These are phyloP conservation scores for Yamadazyma tumulicola DNA, from an alignment of 805 yeast genomes.

Conservation along the genomic window DNA sequence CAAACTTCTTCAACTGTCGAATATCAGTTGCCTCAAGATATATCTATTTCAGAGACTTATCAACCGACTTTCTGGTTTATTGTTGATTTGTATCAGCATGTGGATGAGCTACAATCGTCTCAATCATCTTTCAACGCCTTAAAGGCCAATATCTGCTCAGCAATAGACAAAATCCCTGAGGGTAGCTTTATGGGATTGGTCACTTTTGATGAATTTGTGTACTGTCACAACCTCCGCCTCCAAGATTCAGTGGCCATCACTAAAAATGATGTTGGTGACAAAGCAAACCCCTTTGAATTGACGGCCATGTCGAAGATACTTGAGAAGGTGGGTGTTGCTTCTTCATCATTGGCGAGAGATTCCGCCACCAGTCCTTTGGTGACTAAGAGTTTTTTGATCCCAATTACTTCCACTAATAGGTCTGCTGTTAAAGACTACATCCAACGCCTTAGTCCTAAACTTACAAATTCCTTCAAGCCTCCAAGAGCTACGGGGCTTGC, in stretches of 20 bases:
- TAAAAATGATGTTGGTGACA: slow-evolving; percentile 7
- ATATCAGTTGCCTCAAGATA: slow-evolving; percentile 28
- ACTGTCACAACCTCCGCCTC: slow-evolving; percentile 16
- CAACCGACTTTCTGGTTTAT: slow-evolving; percentile 18
- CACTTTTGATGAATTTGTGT: slow-evolving; percentile 26
- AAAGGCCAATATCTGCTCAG: slow-evolving; percentile 11
- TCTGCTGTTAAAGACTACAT: slow-evolving; percentile 6
- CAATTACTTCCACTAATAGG: background rate
- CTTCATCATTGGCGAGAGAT: background rate
- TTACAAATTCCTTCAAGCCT: slow-evolving; percentile 27
- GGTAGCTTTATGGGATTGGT: slow-evolving; percentile 21
- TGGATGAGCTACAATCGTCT: slow-evolving; percentile 19
- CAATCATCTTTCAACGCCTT: slow-evolving; percentile 13
- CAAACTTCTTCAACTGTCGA: slow-evolving; percentile 26
- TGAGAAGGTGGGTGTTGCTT: slow-evolving; percentile 1
- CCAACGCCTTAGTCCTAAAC: slow-evolving; percentile 16
- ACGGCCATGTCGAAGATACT: background rate
- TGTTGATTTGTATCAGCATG: slow-evolving; percentile 29
- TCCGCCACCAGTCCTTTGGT: slow-evolving; percentile 1
- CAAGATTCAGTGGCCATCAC: slow-evolving; percentile 2
- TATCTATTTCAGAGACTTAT: slow-evolving; percentile 11
- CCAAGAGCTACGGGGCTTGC: slow-evolving; percentile 36
- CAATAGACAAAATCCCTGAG: slow-evolving; percentile 15
- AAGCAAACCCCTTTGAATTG: slow-evolving; percentile 3
- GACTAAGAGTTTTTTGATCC: background rate